These are phyloP conservation scores for Ophiostoma sp. DNA, from an alignment of 2,329 filamentous ascomycete genomes.

Conservation along the genomic window DNA sequence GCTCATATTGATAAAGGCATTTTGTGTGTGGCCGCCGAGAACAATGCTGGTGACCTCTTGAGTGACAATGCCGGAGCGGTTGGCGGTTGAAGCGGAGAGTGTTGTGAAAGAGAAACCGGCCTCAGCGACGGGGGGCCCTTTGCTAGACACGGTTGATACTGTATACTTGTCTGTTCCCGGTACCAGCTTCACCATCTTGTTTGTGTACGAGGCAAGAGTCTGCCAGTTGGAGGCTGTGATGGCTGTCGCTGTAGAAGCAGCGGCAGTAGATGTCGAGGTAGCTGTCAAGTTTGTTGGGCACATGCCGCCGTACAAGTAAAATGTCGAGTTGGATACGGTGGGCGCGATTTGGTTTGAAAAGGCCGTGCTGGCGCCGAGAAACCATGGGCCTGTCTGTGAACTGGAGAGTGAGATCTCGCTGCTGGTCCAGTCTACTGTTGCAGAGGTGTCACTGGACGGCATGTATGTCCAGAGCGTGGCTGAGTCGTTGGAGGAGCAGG, in stretches of 20 bases:
- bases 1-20: constrained; percentile 91
- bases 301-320: constrained; percentile 88
- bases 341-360: constrained; percentile 61
- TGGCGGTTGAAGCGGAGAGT: constrained; percentile 64
- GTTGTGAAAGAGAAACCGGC: constrained; percentile 82
- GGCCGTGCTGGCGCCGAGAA: constrained; percentile 54
- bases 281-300: constrained; percentile 48
- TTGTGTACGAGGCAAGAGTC: constrained; percentile 68
- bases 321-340: constrained; percentile 46
- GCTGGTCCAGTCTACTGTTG: constrained; percentile 16
- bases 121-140: constrained; percentile 68
- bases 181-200: constrained; percentile 65
- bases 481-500: constrained; percentile 49
- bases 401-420: constrained; percentile 11
- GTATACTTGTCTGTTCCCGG: constrained; percentile 40
- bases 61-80: constrained; percentile 54
- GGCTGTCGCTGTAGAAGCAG: constrained; percentile 30
- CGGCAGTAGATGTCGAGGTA: constrained; percentile 25
- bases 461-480: constrained; percentile 62
- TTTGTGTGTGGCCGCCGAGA: constrained; percentile 75
- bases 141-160: constrained; percentile 38
- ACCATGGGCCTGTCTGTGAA: constrained; percentile 40
- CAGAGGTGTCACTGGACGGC: neutral
- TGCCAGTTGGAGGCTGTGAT: constrained; percentile 53
- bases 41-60: constrained; percentile 76